phyloP scores from a whole-genome alignment of 805 yeast species.

The Candida namnaoensis region DNA sequence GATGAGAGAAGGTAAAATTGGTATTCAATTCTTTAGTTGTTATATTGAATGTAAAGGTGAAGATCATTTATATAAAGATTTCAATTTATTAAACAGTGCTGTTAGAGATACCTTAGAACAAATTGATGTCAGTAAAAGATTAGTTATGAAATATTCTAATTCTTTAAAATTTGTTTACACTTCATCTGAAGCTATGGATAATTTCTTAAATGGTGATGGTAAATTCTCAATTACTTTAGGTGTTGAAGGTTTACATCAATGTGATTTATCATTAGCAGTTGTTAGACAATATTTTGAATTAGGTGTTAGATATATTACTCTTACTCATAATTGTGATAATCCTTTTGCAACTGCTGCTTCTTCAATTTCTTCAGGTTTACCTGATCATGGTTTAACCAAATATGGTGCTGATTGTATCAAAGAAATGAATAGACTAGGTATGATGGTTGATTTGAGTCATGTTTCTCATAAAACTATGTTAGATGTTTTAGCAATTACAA shows the following conservation, averaged over 20 bases:
- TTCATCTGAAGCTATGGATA: conserved; percentile 26
- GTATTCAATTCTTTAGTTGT: conserved; percentile 37
- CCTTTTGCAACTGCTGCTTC: conserved; percentile 45
- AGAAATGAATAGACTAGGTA: conserved; percentile 38
- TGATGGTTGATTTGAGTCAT: conserved; percentile 39
- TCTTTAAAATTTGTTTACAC: conserved; percentile 26
- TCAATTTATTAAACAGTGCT: conserved; percentile 15
- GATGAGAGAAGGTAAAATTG: conserved; percentile 30
- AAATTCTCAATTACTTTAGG: conserved; percentile 35
- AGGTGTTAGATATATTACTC: conserved; percentile 37
- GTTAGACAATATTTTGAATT: conserved; percentile 33
- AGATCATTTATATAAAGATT: conserved; percentile 28
- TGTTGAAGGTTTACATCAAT: conserved; percentile 40
- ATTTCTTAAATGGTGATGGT: conserved; percentile 14
- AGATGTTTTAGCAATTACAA: conserved; percentile 25
- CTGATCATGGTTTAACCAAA: conserved; percentile 29
- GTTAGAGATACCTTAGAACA: conserved; percentile 41
- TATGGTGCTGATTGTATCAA: conserved; percentile 27
- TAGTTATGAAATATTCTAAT: conserved; percentile 26
- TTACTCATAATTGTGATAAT: conserved; percentile 42
- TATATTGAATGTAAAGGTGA: conserved; percentile 32
- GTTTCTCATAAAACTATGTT: conserved; percentile 33
- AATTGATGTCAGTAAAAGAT: conserved; percentile 33
- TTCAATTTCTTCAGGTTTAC: conserved; percentile 29
- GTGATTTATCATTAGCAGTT: conserved; percentile 33